A percentile compares a stretch with the other conserved stretches of the same genome.
Conservation (phyloP, 352 stramenopile species). For the Phytophthora pistaciae region DNA sequence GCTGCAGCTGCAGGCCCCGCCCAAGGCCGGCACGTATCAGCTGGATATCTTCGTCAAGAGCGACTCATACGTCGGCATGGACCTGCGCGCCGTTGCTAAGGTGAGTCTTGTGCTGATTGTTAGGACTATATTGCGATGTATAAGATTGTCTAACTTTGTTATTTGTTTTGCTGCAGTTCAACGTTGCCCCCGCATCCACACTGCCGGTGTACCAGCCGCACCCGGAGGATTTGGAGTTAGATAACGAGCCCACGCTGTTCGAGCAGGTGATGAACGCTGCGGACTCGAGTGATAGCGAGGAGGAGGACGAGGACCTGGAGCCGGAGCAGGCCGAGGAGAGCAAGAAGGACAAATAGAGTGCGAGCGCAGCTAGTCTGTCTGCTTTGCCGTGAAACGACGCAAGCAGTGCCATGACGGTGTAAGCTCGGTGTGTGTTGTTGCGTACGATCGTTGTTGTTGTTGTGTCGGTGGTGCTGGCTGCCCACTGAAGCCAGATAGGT, state of each 20-base stretch:
- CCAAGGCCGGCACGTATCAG: constrained; percentile 94
- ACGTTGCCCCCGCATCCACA: constrained; percentile 91
- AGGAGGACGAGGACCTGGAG: constrained; percentile 73
- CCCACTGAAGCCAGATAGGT: not conserved
- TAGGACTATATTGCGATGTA: not conserved
- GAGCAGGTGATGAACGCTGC: constrained; percentile 95
- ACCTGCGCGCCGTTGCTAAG: constrained; percentile 93
- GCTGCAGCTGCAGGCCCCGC: constrained; percentile 97
- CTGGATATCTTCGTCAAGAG: constrained; percentile 98
- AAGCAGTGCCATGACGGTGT: constrained; percentile 32
- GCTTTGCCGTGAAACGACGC: constrained; percentile 35
- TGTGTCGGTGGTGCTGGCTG: not conserved
- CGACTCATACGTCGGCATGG: constrained; percentile 98
- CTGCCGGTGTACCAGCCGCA: constrained; percentile 98
- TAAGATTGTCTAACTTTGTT: constrained; percentile 8
- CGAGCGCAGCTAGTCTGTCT: constrained; percentile 38
- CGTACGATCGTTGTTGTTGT: constrained; percentile 7
- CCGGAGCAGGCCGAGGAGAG: constrained; percentile 51
- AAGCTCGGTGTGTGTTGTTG: constrained; percentile 31
- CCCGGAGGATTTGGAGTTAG: constrained; percentile 98
- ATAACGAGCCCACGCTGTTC: constrained; percentile 99
- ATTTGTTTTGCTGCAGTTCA: constrained; percentile 75
- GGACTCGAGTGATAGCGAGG: constrained; percentile 90
- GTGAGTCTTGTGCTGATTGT: constrained; percentile 27
- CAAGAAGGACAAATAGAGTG: constrained; percentile 77